Evolutionary conservation across 2,329 filamentous ascomycete genomes (phyloP).

Genomic region (Pseudogymnoascus sp.): DNA sequence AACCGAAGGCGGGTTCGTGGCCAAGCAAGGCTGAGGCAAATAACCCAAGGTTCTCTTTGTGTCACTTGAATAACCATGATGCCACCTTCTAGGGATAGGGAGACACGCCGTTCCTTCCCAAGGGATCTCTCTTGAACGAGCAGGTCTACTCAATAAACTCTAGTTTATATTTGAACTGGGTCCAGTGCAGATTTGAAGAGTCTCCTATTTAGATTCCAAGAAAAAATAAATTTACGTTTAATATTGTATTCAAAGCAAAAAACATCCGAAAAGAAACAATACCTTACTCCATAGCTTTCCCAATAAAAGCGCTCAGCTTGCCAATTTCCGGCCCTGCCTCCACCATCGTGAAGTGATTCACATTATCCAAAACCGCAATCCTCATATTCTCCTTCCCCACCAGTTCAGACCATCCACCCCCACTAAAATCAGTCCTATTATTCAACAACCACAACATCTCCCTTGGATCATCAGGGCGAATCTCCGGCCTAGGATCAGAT

Average conservation of each 20-base stretch:
- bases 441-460: constrained; percentile 6
- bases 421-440: constrained; percentile 11
- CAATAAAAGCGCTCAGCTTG: not conserved
- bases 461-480: not conserved
- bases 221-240: not conserved
- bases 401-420: constrained; percentile 10
- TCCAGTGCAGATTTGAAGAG: not conserved
- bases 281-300: not conserved
- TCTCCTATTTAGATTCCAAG: not conserved
- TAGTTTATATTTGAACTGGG: not conserved
- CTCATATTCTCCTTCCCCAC: constrained; percentile 6
- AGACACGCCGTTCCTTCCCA: not conserved
- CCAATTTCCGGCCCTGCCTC: not conserved
- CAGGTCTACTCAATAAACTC: not conserved
- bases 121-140: not conserved
- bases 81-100: too few species aligned
- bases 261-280: not conserved
- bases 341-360: constrained; percentile 14
- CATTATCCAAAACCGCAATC: not conserved
- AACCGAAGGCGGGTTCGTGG: not conserved
- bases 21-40: not conserved
- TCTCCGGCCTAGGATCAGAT: not conserved
- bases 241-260: not conserved
- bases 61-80: not conserved
- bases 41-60: not conserved